phyloP scores from a whole-genome alignment of 257 asterid species.

The Forsythia suspensa region DNA sequence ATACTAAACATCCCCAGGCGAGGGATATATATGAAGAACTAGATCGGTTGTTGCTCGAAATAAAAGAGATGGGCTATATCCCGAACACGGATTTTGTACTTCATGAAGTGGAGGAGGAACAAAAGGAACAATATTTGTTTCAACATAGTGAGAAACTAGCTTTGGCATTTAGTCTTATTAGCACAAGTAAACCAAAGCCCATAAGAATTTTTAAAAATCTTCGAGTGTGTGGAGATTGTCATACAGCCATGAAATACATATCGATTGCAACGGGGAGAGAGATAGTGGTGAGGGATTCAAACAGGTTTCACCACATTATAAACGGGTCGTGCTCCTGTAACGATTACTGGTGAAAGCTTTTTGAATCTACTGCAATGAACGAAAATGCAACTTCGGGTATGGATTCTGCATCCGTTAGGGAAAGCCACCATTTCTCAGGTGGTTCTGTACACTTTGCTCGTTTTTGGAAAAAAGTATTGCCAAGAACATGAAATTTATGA shows the following conservation, averaged over 20 bases:
- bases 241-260: conserved; percentile 62
- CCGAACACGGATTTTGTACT: conserved; percentile 71
- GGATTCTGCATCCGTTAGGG: neutral
- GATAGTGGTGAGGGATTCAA: conserved; percentile 84
- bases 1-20: conserved; percentile 72
- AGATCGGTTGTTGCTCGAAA: conserved; percentile 37
- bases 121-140: conserved; percentile 66
- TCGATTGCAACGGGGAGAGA: conserved; percentile 73
- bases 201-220: conserved; percentile 82
- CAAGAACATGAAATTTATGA: neutral
- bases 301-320: conserved; percentile 82
- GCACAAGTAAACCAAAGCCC: conserved; percentile 52
- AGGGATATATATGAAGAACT: conserved; percentile 61
- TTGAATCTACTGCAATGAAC: neutral
- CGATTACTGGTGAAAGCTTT: conserved; percentile 72
- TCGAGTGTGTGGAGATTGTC: conserved; percentile 93
- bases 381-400: neutral
- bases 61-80: conserved; percentile 71
- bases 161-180: conserved; percentile 78
- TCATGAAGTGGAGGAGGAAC: conserved; percentile 86
- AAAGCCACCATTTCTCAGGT: neutral
- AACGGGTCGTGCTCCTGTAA: conserved; percentile 83
- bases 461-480: neutral
- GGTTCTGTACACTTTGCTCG: neutral
- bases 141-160: conserved; percentile 94